Base-by-base conservation (phyloP, 148 eudicot species). In the Selenicereus undatus region DNA sequence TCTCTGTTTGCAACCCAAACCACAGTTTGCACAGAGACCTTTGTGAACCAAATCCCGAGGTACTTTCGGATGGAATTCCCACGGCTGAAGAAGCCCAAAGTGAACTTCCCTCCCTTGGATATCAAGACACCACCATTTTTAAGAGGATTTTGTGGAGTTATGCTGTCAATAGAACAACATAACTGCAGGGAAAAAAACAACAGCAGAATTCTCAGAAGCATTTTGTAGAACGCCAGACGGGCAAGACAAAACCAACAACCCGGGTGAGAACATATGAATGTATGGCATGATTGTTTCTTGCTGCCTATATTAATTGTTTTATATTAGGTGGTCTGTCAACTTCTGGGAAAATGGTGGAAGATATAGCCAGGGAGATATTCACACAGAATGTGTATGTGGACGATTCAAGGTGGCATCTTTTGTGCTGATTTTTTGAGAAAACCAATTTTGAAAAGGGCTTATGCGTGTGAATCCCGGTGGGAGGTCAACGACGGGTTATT, bases 1-100 rank as follows among this genome's bases (percentile, higher is more conserved):
- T 88, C 82, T 84, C 94, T 81, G 75, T 91, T 89, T 42, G 92
- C 92, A 10, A 91, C 92, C 94, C 92, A 89, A 32, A 89, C 90
- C 2, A 86, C 79, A 58, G 89, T 84, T 56, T 81, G 85, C 18
- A 26, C 74, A 0, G 90, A 29, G 39, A 89, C 85, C n/a, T 86
- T 84, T 48, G 82, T 78, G 83, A 81, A 85, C 87, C 84, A 82
- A 73, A 85, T 82, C n/a, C 87, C 89, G 50, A 87, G 73, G 18
- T 81, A 85, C 17, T 75, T 79, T 50, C 30, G 81, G 27, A 58
- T 81, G 9, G 84, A 81, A 48, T 81, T 83, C 22, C 77, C 82
- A 13, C 83, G 86, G 39, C 75, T 87, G 43, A 87, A 87, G 81
- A 87, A 87, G 24, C 89, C 89, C 5, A 87, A 60, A 21, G 85